Percentiles rank a stretch among this genome's conserved stretches.
Evolutionary conservation across 2,329 filamentous ascomycete genomes (phyloP).

Genomic region (Colletotrichum sp.): DNA sequence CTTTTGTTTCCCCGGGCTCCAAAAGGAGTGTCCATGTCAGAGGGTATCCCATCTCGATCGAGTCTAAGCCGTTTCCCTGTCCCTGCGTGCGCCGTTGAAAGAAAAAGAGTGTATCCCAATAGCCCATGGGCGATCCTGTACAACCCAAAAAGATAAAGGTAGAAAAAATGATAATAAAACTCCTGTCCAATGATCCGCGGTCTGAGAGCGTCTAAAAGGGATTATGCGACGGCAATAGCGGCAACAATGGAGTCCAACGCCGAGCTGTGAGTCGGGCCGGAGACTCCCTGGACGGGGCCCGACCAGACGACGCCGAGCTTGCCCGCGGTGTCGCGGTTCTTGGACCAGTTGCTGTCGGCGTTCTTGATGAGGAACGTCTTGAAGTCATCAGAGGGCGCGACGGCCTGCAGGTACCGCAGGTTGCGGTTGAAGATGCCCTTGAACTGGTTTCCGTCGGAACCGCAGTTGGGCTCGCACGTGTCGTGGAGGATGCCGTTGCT

Average conservation of each 20-base stretch:
- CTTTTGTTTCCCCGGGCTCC: not conserved
- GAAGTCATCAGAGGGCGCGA: constrained; percentile 54
- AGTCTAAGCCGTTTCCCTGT: constrained; percentile 5
- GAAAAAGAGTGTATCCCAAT: not conserved
- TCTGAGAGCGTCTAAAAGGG: not conserved
- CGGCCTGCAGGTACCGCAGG: constrained; percentile 61
- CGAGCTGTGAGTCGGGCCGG: constrained; percentile 66
- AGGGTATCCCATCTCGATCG: constrained; percentile 15
- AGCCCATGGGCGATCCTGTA: not conserved
- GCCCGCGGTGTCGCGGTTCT: constrained; percentile 55
- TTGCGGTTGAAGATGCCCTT: constrained; percentile 76
- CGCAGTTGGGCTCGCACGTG: constrained; percentile 50
- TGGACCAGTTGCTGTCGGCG: constrained; percentile 69
- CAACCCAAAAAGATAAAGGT: not conserved
- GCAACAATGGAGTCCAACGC: constrained; percentile 73
- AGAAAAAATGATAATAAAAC: not conserved
- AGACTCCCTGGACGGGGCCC: constrained; percentile 58
- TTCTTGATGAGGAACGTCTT: constrained; percentile 62
- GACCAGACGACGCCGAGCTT: constrained; percentile 69
- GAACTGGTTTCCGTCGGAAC: constrained; percentile 65
- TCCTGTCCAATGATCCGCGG: not conserved
- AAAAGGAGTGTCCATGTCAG: constrained; percentile 1
- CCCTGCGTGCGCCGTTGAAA: not conserved
- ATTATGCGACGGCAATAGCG: constrained; percentile 48
- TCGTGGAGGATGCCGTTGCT: constrained; percentile 54